Conservation (phyloP, 2,329 filamentous ascomycete species). For the Proliferodiscus dingleyae region DNA sequence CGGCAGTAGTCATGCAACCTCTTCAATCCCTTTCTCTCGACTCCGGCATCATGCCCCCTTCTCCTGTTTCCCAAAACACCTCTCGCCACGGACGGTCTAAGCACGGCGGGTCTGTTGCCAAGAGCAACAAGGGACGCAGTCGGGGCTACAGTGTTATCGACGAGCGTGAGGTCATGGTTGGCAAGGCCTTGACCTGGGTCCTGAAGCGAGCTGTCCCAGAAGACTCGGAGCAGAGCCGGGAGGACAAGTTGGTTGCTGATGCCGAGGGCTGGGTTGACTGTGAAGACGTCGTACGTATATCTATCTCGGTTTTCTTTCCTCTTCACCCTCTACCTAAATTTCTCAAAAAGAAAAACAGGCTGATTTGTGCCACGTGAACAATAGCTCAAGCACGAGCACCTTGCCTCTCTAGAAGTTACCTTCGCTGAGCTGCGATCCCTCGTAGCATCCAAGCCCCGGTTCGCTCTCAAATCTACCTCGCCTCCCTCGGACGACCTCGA, state of each 20-base stretch:
- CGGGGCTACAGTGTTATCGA: constrained; percentile 39
- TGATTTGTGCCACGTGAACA: too few relatives aligned
- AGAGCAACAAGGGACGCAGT: constrained; percentile 30
- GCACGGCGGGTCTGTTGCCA: constrained; percentile 30
- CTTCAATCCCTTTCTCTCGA: constrained; percentile 25
- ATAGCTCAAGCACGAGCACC: constrained; percentile 35
- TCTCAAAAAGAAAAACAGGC: too few relatives aligned
- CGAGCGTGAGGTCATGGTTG: constrained; percentile 36
- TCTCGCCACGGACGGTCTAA: constrained; percentile 30
- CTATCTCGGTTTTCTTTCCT: background rate
- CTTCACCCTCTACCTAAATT: background rate
- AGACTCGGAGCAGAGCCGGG: constrained; percentile 34
- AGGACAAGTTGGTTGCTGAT: constrained; percentile 35
- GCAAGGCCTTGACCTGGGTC: constrained; percentile 39
- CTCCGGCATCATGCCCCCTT: constrained; percentile 30
- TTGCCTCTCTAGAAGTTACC: constrained; percentile 33
- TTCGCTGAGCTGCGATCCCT: constrained; percentile 35
- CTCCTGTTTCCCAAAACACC: constrained; percentile 27
- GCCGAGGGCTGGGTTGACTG: constrained; percentile 39
- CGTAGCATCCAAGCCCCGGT: constrained; percentile 36
- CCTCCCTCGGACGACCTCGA: constrained; percentile 29
- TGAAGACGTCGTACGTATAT: constrained; percentile 35
- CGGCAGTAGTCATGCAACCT: constrained; percentile 27
- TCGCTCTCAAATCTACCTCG: constrained; percentile 31
- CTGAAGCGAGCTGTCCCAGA: constrained; percentile 36